These are phyloP conservation scores for Fusarium sororula DNA, from an alignment of 2,329 filamentous ascomycete species.

Conservation along the genomic window DNA sequence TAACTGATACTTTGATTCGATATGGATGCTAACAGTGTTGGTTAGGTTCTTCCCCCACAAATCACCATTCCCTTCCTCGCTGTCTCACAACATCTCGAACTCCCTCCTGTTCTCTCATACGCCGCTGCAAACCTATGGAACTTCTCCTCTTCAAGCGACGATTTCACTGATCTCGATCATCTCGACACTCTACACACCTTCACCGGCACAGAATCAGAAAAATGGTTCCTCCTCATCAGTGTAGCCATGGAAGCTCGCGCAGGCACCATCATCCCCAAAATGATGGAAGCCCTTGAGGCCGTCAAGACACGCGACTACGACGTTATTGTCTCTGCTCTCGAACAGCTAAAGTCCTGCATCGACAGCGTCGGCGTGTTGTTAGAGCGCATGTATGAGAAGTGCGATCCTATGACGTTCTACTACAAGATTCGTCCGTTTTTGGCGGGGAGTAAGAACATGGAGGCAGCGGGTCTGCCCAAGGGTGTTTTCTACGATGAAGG, in stretches of 20 bases:
- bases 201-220: slow-evolving; percentile 88
- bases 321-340: slow-evolving; percentile 70
- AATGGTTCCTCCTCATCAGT: slow-evolving; percentile 93
- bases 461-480: slow-evolving; percentile 79
- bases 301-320: slow-evolving; percentile 68
- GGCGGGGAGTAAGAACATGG: slow-evolving; percentile 94
- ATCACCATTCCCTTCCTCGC: slow-evolving; percentile 80
- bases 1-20: rapidly evolving
- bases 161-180: slow-evolving; percentile 73
- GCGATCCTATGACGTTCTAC: slow-evolving; percentile 88
- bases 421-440: slow-evolving; percentile 88
- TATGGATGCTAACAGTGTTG: slow-evolving; percentile 21
- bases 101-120: slow-evolving; percentile 92
- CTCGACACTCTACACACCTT: slow-evolving; percentile 81
- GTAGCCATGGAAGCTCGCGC: slow-evolving; percentile 89
- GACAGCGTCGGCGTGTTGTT: slow-evolving; percentile 74
- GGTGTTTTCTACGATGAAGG: slow-evolving; percentile 88
- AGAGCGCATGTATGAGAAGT: slow-evolving; percentile 87
- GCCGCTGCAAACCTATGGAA: slow-evolving; percentile 91
- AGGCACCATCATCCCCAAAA: slow-evolving; percentile 76
- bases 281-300: slow-evolving; percentile 79
- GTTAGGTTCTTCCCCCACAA: slow-evolving; percentile 72
- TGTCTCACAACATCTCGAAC: slow-evolving; percentile 76
- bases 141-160: slow-evolving; percentile 66
- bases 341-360: slow-evolving; percentile 72